These are phyloP conservation scores for Colletotrichum sp. DNA, from an alignment of 2,329 filamentous ascomycete genomes.

Conservation along the genomic window DNA sequence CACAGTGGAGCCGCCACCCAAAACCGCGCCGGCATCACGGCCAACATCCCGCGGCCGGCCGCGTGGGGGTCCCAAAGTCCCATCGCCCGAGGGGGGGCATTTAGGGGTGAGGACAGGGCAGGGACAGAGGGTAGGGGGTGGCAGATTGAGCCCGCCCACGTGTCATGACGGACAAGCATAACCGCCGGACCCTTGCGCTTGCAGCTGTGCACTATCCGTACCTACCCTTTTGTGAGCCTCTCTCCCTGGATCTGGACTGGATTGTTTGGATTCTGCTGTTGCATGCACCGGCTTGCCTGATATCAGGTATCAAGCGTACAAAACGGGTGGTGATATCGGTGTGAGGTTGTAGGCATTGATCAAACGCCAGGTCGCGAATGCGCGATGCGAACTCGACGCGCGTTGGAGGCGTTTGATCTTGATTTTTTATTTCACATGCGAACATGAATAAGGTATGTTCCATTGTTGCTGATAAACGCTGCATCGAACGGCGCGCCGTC, in stretches of 20 bases:
- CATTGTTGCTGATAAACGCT: neutral
- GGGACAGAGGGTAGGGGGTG: neutral
- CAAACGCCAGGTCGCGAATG: too few species aligned
- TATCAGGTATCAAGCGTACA: neutral
- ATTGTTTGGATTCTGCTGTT: neutral
- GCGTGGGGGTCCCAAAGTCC: neutral
- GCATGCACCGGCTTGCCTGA: too few species aligned
- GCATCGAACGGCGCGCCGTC: neutral
- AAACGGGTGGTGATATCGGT: neutral
- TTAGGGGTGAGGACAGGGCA: neutral
- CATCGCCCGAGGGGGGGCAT: neutral
- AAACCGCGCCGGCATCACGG: neutral
- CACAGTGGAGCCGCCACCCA: neutral
- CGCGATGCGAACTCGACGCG: neutral
- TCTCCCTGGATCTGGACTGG: neutral
- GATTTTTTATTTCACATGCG: neutral
- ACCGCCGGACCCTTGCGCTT: neutral
- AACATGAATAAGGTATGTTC: neutral
- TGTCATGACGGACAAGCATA: neutral
- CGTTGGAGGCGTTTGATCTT: neutral
- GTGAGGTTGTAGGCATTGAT: neutral
- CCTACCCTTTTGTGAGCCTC: neutral
- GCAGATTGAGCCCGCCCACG: neutral
- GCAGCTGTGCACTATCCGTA: neutral
- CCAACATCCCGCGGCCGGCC: neutral